A percentile compares a stretch with the other conserved stretches of the same genome.
These are phyloP conservation scores for cucumber (Cucumis sativus) DNA, from an alignment of 306 rosid species.

Conservation along the genomic window DNA sequence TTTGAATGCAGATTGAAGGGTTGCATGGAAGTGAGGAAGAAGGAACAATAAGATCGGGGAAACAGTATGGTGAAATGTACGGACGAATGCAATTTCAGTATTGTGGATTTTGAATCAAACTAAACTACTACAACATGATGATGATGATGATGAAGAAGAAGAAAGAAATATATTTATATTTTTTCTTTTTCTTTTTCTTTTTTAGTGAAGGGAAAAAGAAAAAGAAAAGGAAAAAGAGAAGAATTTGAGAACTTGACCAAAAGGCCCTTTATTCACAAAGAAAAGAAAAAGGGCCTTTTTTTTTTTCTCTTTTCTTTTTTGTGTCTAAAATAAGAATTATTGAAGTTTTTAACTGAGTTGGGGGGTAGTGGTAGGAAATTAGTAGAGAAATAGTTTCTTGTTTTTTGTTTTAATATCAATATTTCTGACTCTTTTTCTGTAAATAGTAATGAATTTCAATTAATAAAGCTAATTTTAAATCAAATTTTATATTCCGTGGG, in stretches of 20 bases:
- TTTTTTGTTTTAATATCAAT: neutral
- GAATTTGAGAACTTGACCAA: neutral
- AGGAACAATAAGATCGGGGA: conserved; percentile 20
- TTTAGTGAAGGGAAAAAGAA: neutral
- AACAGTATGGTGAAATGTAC: conserved; percentile 10
- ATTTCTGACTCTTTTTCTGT: neutral
- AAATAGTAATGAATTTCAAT: neutral
- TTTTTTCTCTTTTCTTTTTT: neutral
- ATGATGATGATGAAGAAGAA: no score
- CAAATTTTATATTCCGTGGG: neutral
- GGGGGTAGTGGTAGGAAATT: neutral
- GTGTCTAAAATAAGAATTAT: neutral
- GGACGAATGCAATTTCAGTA: conserved; percentile 39
- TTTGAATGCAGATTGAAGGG: conserved; percentile 31
- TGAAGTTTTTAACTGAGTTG: neutral
- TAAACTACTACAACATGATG: no score
- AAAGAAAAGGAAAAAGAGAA: no score
- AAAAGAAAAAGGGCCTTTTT: neutral
- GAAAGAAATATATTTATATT: neutral
- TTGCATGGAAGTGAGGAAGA: conserved; percentile 35
- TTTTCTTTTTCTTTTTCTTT: neutral
- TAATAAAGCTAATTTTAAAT: neutral
- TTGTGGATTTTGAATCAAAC: conserved; percentile 27
- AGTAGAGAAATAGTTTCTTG: neutral
- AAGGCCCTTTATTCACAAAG: neutral